Evolutionary conservation across 306 rosid species (phyloP).

Genomic region (Fragaria ananassa): DNA sequence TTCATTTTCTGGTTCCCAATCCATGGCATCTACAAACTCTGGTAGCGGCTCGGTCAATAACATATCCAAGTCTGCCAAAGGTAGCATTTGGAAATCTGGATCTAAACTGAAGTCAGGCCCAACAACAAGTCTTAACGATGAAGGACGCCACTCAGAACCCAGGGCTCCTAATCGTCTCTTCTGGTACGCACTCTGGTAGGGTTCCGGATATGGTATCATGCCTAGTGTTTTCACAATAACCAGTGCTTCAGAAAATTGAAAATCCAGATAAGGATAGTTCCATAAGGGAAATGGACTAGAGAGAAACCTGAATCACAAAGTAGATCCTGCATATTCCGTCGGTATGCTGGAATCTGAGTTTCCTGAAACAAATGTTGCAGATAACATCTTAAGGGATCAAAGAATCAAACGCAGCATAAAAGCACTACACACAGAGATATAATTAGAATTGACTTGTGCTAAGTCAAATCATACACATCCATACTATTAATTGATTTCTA

Average conservation of each 20-base stretch:
- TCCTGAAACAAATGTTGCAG: slow-evolving; percentile 56
- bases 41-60: slow-evolving; percentile 63
- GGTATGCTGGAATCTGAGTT: slow-evolving; percentile 80
- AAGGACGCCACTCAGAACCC: slow-evolving; percentile 88
- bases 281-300: slow-evolving; percentile 14
- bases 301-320: slow-evolving; percentile 89
- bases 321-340: slow-evolving; percentile 89
- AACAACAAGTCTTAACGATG: slow-evolving; percentile 69
- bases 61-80: slow-evolving; percentile 83
- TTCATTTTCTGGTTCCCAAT: slow-evolving; percentile 91
- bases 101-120: slow-evolving; percentile 95
- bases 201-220: slow-evolving; percentile 95
- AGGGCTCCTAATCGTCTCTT: slow-evolving; percentile 83
- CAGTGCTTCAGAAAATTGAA: slow-evolving; percentile 25
- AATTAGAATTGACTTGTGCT: not conserved
- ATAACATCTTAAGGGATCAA: slow-evolving; percentile 24
- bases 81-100: slow-evolving; percentile 84
- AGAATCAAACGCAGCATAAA: not conserved
- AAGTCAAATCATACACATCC: not conserved
- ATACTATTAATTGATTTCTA: not conserved
- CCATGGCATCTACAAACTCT: slow-evolving; percentile 78
- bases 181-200: slow-evolving; percentile 92
- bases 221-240: slow-evolving; percentile 54
- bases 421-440: not conserved
- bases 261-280: slow-evolving; percentile 3